Conservation (phyloP, 169 alveolate species). For the Plasmodium vinckei region DNA sequence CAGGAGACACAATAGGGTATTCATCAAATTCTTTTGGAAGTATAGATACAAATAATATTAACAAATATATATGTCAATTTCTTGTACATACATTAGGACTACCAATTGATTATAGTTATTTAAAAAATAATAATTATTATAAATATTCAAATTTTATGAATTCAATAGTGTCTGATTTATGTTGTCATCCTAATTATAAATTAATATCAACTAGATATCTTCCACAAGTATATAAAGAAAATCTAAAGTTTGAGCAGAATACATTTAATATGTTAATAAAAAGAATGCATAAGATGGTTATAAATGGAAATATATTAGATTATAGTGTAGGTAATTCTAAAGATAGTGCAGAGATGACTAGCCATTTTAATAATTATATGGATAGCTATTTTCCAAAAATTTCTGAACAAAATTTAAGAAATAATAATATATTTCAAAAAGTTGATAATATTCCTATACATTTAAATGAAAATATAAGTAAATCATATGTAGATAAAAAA, state of each 20-base stretch:
- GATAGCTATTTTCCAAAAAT: conserved; percentile 12
- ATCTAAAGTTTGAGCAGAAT: conserved; percentile 56
- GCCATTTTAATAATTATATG: neutral
- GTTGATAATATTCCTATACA: conserved; percentile 35
- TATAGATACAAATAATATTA: conserved; percentile 60
- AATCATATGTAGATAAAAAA: conserved; percentile 12
- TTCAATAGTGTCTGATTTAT: conserved; percentile 29
- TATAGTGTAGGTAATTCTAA: neutral
- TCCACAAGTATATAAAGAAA: conserved; percentile 70
- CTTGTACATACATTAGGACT: conserved; percentile 39
- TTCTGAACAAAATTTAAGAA: conserved; percentile 19
- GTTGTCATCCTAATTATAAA: conserved; percentile 71
- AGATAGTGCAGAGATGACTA: neutral
- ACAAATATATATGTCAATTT: conserved; percentile 39
- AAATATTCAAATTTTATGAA: conserved; percentile 64
- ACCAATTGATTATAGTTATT: conserved; percentile 21
- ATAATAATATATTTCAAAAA: conserved; percentile 6
- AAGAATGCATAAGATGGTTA: conserved; percentile 71
- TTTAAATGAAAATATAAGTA: conserved; percentile 23
- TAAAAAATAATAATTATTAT: neutral
- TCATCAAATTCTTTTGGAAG: neutral
- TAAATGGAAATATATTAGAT: conserved; percentile 44
- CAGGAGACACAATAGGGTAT: too few species aligned
- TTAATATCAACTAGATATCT: conserved; percentile 36
- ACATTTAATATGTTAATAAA: conserved; percentile 63